Evolutionary conservation across 805 yeast species (phyloP).

Genomic region (Brettanomyces bruxellensis): DNA sequence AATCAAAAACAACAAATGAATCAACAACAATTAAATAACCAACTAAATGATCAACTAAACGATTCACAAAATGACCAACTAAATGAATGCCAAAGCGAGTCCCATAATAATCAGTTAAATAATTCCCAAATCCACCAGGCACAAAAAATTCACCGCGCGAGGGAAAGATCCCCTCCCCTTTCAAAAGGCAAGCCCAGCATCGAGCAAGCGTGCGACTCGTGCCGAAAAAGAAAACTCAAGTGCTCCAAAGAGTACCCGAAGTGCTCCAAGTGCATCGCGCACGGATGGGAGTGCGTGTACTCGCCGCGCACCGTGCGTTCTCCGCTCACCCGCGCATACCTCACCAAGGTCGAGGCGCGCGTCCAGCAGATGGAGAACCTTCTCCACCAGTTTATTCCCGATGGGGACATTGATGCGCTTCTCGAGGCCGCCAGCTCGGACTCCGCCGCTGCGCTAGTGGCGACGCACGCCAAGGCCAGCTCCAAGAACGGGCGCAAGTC

Average conservation of each 20-base stretch:
- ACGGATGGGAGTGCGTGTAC: slow-evolving; percentile 67
- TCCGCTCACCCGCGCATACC: slow-evolving; percentile 72
- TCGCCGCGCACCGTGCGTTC: slow-evolving; percentile 73
- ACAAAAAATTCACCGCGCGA: too few relatives aligned
- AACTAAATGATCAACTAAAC: too few relatives aligned
- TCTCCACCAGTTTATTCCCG: slow-evolving; percentile 33
- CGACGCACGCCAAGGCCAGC: too few relatives aligned
- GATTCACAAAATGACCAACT: too few relatives aligned
- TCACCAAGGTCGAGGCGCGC: slow-evolving; percentile 64
- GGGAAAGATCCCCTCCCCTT: too few relatives aligned
- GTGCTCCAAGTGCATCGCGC: slow-evolving; percentile 66
- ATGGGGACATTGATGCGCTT: slow-evolving; percentile 34
- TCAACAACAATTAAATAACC: too few relatives aligned
- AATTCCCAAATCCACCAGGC: too few relatives aligned
- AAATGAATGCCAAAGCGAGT: too few relatives aligned
- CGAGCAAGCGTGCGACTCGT: slow-evolving; percentile 72
- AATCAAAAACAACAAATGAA: too few relatives aligned
- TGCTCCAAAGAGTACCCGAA: slow-evolving; percentile 74
- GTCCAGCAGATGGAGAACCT: slow-evolving; percentile 38
- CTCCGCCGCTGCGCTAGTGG: background rate
- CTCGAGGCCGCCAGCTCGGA: slow-evolving; percentile 2
- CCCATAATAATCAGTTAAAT: too few relatives aligned
- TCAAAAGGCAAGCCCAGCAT: slow-evolving; percentile 15
- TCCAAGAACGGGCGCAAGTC: too few relatives aligned
- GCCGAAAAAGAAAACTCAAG: slow-evolving; percentile 69